phyloP scores from a whole-genome alignment of 176 grass and related monocot species.

The Aegilops sharonensis region DNA sequence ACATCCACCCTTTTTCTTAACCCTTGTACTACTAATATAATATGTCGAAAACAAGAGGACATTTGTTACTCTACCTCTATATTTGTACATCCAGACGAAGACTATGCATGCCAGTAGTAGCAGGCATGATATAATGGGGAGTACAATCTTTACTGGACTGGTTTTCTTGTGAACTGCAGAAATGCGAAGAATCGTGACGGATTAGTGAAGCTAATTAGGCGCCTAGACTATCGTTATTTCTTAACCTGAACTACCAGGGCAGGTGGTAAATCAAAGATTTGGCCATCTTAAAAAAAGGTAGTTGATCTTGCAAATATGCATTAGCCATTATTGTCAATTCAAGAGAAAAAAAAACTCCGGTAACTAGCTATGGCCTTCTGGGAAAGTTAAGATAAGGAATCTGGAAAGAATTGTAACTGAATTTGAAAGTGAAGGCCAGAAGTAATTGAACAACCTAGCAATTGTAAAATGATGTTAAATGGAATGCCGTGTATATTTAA shows the following conservation, averaged over 20 bases:
- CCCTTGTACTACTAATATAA: fast-evolving
- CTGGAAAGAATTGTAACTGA: neutral
- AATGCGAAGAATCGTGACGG: neutral
- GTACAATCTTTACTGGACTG: neutral
- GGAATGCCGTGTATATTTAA: neutral
- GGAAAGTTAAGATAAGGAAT: neutral
- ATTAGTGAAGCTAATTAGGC: neutral
- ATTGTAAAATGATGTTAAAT: neutral
- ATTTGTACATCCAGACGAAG: neutral
- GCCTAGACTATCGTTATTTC: neutral
- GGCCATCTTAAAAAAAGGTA: neutral
- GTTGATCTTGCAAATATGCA: too few species aligned
- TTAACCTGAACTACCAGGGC: neutral
- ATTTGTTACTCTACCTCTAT: constrained; percentile 7
- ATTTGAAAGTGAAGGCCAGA: neutral
- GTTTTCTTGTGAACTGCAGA: neutral
- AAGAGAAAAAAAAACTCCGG: too few species aligned
- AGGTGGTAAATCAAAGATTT: too few species aligned
- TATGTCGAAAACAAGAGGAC: neutral
- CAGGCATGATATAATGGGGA: neutral
- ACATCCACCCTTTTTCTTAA: neutral
- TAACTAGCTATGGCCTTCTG: too few species aligned
- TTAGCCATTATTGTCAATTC: too few species aligned
- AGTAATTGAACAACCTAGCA: neutral
- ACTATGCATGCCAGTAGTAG: neutral